Base-by-base conservation (phyloP, 2,329 filamentous ascomycete genomes). In the Aspergillus sp. region DNA sequence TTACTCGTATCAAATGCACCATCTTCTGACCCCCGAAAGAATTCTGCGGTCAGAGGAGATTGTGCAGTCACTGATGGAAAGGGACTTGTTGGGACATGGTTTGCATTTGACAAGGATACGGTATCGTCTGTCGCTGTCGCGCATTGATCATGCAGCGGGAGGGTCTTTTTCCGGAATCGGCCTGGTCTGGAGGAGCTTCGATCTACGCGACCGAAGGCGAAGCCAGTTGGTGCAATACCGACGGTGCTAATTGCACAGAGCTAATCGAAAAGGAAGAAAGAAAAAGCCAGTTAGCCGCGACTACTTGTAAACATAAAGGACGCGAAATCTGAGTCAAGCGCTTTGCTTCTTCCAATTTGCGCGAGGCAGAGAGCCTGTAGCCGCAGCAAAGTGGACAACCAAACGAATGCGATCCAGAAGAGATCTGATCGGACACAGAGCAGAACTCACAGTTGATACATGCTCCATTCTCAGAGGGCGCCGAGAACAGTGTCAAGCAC, bases 241-340 rank as follows among this genome's bases (percentile, higher is more conserved):
- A 87, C 79, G 69, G 85, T 86, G 79, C 85, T 85, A 73, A 85
- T 78, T 70, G 86, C 86, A 84, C 84, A 87, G 69, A 88, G 81
- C 85, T 87, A 68, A 53, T 30, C 38, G 25, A 5, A 13, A 6
- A 36, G 12, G 10, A 36, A 36, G 10, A 36, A 36, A 36, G 32
- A 36, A 15, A 36, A 39, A 39, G 30, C 43, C 25, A 57, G 48
- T 55, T 17, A 58, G 54, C 23, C n/a, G n/a, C 23, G 13, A 32
- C 19, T 9, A n/a, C 36, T 41, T 55, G 25, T n/a, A 56, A 43
- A 25, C 4, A 36, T 43, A 7, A 21, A 36, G 45, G 10, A 43
- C 21, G 25, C 17, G 12, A 17, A 9, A 28, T 36, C 47, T 21
- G n/a, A 55, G 15, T 10, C 19, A 32, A 19, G 25, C 25, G 15